phyloP scores from a whole-genome alignment of 1,284 basidiomycete species.

The Leccinum colubrinum region DNA sequence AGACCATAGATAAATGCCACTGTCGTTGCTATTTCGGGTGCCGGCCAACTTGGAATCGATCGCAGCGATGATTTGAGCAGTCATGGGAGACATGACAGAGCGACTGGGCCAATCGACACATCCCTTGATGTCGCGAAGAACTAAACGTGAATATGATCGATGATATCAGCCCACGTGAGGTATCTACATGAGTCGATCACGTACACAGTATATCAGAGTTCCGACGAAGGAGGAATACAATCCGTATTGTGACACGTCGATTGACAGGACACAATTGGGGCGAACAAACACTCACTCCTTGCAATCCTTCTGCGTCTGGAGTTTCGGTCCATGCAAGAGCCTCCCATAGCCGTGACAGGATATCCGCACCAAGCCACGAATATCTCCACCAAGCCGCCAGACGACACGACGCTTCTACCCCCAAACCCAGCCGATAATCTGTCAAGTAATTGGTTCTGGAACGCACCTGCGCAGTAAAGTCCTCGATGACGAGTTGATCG shows the following conservation, averaged over 20 bases:
- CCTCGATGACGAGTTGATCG: constrained; percentile 91
- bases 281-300: constrained; percentile 49
- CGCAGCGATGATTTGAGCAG: too few relatives aligned
- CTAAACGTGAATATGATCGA: too few relatives aligned
- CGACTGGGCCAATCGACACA: too few relatives aligned
- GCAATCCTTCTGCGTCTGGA: constrained; percentile 53
- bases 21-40: too few relatives aligned
- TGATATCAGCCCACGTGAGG: too few relatives aligned
- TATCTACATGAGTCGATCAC: too few relatives aligned
- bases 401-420: constrained; percentile 87
- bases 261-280: not conserved
- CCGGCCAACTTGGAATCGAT: too few relatives aligned
- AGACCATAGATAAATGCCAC: too few relatives aligned
- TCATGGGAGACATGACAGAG: too few relatives aligned
- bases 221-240: too few relatives aligned
- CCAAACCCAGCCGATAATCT: constrained; percentile 14
- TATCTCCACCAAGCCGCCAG: constrained; percentile 94
- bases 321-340: constrained; percentile 77
- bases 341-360: constrained; percentile 85
- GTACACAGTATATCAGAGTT: too few relatives aligned
- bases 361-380: constrained; percentile 84
- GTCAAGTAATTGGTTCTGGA: not conserved
- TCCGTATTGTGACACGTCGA: constrained; percentile 4
- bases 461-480: constrained; percentile 85
- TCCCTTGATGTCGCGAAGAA: too few relatives aligned